Evolutionary conservation across 192 early-diverging fungal species (phyloP).

Genomic region (Entomortierella beljakovae): DNA sequence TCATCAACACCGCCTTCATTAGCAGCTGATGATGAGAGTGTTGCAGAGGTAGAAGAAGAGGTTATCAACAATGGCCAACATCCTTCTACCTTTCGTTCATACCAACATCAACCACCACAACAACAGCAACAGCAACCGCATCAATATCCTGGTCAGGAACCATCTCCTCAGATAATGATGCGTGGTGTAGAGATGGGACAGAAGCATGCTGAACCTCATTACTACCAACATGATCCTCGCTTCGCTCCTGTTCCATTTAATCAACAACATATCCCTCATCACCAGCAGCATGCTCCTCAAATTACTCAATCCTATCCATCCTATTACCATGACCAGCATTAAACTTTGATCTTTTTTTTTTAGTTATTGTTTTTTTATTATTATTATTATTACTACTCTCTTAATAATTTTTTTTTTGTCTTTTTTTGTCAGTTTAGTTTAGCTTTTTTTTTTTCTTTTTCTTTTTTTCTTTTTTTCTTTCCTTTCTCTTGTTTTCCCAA

Average conservation of each 20-base stretch:
- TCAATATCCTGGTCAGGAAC: slow-evolving; percentile 6
- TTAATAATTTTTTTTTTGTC: not conserved
- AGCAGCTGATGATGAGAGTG: slow-evolving; percentile 48
- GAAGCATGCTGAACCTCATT: slow-evolving; percentile 27
- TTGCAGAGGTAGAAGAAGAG: slow-evolving; percentile 31
- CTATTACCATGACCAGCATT: slow-evolving; percentile 21
- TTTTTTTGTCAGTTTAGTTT: slow-evolving; percentile 17
- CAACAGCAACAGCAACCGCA: slow-evolving; percentile 10
- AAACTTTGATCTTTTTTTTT: not conserved
- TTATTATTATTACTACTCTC: not conserved
- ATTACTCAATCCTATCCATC: slow-evolving; percentile 10
- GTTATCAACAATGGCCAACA: not conserved
- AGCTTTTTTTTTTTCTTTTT: slow-evolving; percentile 5
- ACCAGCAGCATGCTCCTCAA: not conserved
- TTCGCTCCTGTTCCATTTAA: slow-evolving; percentile 11
- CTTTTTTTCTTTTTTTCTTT: slow-evolving; percentile 8
- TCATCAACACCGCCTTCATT: slow-evolving; percentile 41
- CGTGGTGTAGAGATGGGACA: slow-evolving; percentile 18
- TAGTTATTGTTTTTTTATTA: not conserved
- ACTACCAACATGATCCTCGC: slow-evolving; percentile 20
- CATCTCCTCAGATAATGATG: slow-evolving; percentile 22
- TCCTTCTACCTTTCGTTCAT: not conserved
- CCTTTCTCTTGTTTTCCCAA: slow-evolving; percentile 5
- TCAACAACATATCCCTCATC: slow-evolving; percentile 15
- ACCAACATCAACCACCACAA: slow-evolving; percentile 14